Conservation (phyloP, 225 moss, liverwort and hornwort genomes). For the Pleurozium schreberi region DNA sequence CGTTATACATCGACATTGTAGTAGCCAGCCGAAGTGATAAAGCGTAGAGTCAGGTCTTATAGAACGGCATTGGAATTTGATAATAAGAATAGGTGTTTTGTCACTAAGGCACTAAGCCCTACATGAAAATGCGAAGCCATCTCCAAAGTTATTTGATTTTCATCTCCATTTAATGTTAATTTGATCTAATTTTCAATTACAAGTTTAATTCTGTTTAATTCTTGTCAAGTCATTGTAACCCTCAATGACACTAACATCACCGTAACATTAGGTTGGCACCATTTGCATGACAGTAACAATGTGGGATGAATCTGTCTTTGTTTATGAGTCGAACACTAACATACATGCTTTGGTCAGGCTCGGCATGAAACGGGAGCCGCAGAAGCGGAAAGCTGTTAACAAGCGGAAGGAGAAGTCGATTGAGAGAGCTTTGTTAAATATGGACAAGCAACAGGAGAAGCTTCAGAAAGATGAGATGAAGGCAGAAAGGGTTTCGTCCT, state of each 20-base stretch:
- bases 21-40: not conserved
- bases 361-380: constrained; percentile 42
- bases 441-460: constrained; percentile 76
- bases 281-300: not conserved
- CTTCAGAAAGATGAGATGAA: constrained; percentile 54
- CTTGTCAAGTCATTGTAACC: not conserved
- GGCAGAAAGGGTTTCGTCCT: constrained; percentile 38
- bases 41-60: not conserved
- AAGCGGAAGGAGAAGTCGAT: constrained; percentile 79
- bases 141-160: not conserved
- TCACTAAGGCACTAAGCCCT: not conserved
- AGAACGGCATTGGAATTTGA: not conserved
- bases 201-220: not conserved
- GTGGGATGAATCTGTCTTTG: not conserved
- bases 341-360: not conserved
- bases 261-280: not conserved
- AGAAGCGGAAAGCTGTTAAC: constrained; percentile 62
- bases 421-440: constrained; percentile 59
- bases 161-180: too few relatives aligned
- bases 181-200: not conserved
- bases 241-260: not conserved
- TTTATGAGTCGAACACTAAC: not conserved
- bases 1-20: not conserved
- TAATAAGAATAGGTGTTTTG: not conserved
- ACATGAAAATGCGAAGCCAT: not conserved